Conservation (phyloP, 1,139 yeast species). For the Pneumocystis oryctolagi region DNA sequence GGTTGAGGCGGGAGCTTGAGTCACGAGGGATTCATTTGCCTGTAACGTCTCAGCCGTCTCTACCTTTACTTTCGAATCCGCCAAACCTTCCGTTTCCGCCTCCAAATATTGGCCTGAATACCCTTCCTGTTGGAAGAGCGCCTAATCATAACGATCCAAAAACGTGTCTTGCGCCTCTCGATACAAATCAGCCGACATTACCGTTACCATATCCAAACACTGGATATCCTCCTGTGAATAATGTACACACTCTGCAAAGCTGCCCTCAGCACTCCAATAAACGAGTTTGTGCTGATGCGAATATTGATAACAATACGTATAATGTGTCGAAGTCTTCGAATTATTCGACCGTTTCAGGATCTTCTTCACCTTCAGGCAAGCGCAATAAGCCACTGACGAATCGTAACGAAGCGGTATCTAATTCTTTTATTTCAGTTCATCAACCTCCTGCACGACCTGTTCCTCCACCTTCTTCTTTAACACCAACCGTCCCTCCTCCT, state of each 20-base stretch:
- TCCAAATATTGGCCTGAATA: slow-evolving; percentile 1
- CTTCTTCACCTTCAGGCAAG: background rate
- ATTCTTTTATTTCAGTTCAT: background rate
- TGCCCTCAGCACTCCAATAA: background rate
- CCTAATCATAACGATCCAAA: background rate
- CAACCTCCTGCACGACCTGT: background rate
- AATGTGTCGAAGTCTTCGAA: background rate
- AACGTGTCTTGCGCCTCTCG: background rate
- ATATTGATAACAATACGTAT: background rate
- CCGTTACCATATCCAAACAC: background rate
- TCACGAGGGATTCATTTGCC: slow-evolving; percentile 24
- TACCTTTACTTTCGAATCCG: slow-evolving; percentile 2
- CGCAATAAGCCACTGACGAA: background rate
- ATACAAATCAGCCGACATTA: background rate
- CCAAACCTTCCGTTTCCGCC: slow-evolving; percentile 6
- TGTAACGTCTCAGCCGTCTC: slow-evolving; percentile 13
- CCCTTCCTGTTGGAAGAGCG: background rate
- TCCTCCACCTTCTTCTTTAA: slow-evolving; percentile 8
- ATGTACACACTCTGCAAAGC: background rate
- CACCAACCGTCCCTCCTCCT: slow-evolving; percentile 15
- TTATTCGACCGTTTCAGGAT: background rate
- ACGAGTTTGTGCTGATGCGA: background rate
- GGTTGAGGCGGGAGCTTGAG: slow-evolving; percentile 75
- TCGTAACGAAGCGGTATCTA: background rate
- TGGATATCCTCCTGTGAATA: background rate